phyloP scores from a whole-genome alignment of 2,329 filamentous ascomycete genomes.

The Coniella vitis region DNA sequence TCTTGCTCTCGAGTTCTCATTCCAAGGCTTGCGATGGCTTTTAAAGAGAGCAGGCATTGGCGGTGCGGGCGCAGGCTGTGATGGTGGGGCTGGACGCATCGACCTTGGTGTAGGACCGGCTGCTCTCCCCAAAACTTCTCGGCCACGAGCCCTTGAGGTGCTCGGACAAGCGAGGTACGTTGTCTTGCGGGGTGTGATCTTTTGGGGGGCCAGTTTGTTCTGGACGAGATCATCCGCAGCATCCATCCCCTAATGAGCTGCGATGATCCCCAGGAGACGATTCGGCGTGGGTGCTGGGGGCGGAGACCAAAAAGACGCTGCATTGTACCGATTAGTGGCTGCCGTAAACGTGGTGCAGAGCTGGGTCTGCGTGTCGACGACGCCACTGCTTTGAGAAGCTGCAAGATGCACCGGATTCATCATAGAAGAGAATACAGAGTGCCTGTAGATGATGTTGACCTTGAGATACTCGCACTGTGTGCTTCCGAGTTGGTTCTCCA shows the following conservation, averaged over 20 bases:
- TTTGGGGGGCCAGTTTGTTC: constrained; percentile 18
- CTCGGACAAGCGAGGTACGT: constrained; percentile 10
- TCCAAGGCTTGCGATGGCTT: background rate
- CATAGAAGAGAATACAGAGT: constrained; percentile 44
- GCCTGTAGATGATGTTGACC: constrained; percentile 46
- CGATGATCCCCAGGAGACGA: constrained; percentile 37
- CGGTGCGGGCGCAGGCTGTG: constrained; percentile 1
- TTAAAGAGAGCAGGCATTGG: background rate
- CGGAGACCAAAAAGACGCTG: constrained; percentile 46
- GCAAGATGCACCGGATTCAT: background rate
- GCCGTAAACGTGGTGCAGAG: constrained; percentile 48
- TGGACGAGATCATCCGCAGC: constrained; percentile 37
- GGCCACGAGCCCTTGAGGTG: background rate
- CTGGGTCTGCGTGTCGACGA: constrained; percentile 37
- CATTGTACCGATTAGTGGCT: constrained; percentile 41
- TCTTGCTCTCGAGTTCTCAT: background rate
- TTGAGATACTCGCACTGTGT: constrained; percentile 42
- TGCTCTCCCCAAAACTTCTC: constrained; percentile 15
- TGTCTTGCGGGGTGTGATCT: constrained; percentile 12
- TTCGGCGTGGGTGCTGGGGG: constrained; percentile 29
- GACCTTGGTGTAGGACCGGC: background rate
- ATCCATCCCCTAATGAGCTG: constrained; percentile 41
- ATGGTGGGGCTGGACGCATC: background rate
- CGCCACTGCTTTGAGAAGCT: constrained; percentile 20
- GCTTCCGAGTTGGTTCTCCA: constrained; percentile 50